Conservation (phyloP, 306 rosid genomes). For the Bauhinia variegata region DNA sequence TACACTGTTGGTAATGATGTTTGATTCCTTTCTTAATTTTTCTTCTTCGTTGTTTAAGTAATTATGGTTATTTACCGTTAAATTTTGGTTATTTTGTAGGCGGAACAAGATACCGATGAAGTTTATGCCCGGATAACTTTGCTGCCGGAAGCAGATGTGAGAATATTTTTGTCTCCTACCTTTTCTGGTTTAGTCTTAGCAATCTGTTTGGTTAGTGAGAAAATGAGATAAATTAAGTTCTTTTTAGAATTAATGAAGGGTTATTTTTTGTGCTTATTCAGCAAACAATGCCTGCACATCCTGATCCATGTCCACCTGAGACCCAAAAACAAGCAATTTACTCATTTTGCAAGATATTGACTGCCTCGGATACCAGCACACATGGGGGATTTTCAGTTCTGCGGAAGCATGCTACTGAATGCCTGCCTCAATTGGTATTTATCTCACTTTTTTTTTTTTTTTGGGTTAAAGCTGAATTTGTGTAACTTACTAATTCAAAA, state of each 20-base stretch:
- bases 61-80: constrained; percentile 1
- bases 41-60: constrained; percentile 5
- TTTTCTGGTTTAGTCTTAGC: constrained; percentile 29
- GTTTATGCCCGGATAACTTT: constrained; percentile 82
- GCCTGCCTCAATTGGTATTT: constrained; percentile 76
- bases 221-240: constrained; percentile 13
- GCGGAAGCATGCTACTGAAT: constrained; percentile 76
- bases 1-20: constrained; percentile 60
- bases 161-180: constrained; percentile 39
- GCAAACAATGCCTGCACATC: constrained; percentile 59
- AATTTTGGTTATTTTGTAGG: constrained; percentile 51
- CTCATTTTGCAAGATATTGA: constrained; percentile 85
- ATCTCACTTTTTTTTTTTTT: not conserved
- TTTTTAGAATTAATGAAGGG: constrained; percentile 29
- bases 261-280: constrained; percentile 41
- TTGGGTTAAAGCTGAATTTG: not conserved
- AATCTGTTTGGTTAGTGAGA: constrained; percentile 36
- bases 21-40: constrained; percentile 37
- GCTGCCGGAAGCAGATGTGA: constrained; percentile 68
- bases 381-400: constrained; percentile 91
- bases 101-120: constrained; percentile 86
- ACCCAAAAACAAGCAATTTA: constrained; percentile 51
- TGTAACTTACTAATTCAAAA: not conserved
- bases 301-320: constrained; percentile 52
- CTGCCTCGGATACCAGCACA: constrained; percentile 95